A percentile compares a stretch with the other conserved stretches of the same genome.
Conservation (phyloP, 805 yeast species). For the Cyberlindnera xylosilytica region DNA sequence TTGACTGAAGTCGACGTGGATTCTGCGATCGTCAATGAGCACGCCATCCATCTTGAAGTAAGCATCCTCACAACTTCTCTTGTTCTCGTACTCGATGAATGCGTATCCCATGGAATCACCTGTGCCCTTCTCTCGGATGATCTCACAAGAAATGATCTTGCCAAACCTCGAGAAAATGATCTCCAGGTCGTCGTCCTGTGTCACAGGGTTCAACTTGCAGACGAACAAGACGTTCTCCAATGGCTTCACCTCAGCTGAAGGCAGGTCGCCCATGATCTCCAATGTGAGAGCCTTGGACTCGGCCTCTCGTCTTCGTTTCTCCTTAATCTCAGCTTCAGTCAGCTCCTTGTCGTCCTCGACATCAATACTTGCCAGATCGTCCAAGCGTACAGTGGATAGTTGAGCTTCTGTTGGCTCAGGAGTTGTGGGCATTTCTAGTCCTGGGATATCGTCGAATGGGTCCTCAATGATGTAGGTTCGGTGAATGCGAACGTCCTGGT, state of each 20-base stretch:
- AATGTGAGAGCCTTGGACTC: conserved; percentile 56
- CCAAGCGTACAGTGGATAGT: conserved; percentile 31
- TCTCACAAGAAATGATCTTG: conserved; percentile 44
- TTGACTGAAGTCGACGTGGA: conserved; percentile 69
- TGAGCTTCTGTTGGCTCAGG: conserved; percentile 37
- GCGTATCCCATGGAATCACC: conserved; percentile 58
- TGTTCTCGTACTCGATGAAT: conserved; percentile 52
- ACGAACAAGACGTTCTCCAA: conserved; percentile 60
- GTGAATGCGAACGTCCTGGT: conserved; percentile 49
- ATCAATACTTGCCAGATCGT: conserved; percentile 21
- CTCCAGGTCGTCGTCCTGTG: conserved; percentile 53
- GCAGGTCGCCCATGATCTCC: conserved; percentile 63
- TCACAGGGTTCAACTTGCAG: conserved; percentile 60
- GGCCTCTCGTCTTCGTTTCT: conserved; percentile 34
- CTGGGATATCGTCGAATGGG: conserved; percentile 43
- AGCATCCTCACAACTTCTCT: conserved; percentile 56
- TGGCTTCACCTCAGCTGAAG: conserved; percentile 55
- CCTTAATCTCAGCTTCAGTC: conserved; percentile 28
- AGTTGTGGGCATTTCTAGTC: conserved; percentile 26
- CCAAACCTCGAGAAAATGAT: conserved; percentile 65
- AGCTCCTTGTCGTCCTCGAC: conserved; percentile 15
- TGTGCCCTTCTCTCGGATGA: conserved; percentile 45
- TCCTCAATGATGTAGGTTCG: conserved; percentile 50
- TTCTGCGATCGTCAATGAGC: conserved; percentile 58
- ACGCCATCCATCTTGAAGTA: conserved; percentile 60